phyloP scores from a whole-genome alignment of 352 stramenopile genomes.

The Aphanomyces cochlioides region DNA sequence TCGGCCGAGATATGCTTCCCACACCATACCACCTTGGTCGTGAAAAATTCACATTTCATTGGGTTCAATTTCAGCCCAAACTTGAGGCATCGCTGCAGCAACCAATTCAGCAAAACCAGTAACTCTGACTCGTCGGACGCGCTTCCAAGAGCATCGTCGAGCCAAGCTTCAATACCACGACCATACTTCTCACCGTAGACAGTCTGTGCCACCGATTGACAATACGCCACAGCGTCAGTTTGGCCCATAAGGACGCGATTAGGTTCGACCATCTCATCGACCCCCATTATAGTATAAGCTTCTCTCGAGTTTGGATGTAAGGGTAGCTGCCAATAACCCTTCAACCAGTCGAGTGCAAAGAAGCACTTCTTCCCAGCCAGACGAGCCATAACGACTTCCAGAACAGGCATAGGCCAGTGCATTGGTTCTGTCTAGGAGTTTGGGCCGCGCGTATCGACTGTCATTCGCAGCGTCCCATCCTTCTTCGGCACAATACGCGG shows the following conservation, averaged over 20 bases:
- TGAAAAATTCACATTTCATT: background rate
- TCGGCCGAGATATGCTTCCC: background rate
- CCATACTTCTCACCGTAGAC: background rate
- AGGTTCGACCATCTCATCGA: background rate
- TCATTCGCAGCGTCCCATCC: background rate
- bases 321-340: background rate
- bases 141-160: background rate
- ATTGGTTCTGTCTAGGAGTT: no score
- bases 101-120: background rate
- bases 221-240: background rate
- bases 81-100: background rate
- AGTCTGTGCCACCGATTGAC: background rate
- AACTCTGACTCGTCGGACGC: background rate
- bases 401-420: no score
- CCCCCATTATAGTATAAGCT: no score
- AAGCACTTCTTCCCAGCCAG: no score
- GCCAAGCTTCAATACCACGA: constrained; percentile 1
- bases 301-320: background rate
- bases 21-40: background rate
- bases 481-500: background rate
- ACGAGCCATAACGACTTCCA: no score
- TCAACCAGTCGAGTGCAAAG: no score
- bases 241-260: constrained; percentile 1
- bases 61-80: constrained; percentile 1
- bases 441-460: no score